Conservation (phyloP, 2,329 filamentous ascomycete genomes). For the Colletotrichum limetticola region DNA sequence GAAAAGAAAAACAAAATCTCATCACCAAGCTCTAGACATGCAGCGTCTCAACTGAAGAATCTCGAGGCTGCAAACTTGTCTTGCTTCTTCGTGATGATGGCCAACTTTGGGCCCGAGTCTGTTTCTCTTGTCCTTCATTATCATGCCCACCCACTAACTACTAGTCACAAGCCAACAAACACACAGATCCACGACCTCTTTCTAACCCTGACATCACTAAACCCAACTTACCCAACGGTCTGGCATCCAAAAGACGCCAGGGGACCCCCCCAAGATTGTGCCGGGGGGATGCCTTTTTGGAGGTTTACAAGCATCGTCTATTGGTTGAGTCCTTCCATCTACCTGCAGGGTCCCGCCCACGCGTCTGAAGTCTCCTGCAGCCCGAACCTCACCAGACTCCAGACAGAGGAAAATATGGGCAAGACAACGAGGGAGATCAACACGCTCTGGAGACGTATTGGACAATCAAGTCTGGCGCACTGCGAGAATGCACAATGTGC, state of each 20-base stretch:
- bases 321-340: conserved; percentile 20
- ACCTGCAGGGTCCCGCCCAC: conserved; percentile 34
- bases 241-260: conserved; percentile 29
- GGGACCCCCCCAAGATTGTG: conserved; percentile 7
- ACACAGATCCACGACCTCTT: conserved; percentile 10
- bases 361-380: conserved; percentile 33
- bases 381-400: background rate
- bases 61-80: conserved; percentile 9
- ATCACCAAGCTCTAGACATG: conserved; percentile 20
- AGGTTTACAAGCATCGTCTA: conserved; percentile 14
- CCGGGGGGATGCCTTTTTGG: conserved; percentile 16
- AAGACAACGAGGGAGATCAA: conserved; percentile 19
- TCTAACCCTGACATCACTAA: conserved; percentile 28
- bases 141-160: conserved; percentile 3
- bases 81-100: background rate
- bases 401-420: conserved; percentile 5
- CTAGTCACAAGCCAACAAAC: background rate
- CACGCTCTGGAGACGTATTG: conserved; percentile 6
- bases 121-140: conserved; percentile 8
- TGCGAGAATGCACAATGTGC: background rate
- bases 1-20: conserved; percentile 23
- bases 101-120: background rate
- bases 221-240: conserved; percentile 24
- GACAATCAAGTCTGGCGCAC: background rate
- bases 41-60: conserved; percentile 34